A percentile compares a stretch with the other conserved stretches of the same genome.
Conservation (phyloP, 805 yeast genomes). For the Starmerella floris region DNA sequence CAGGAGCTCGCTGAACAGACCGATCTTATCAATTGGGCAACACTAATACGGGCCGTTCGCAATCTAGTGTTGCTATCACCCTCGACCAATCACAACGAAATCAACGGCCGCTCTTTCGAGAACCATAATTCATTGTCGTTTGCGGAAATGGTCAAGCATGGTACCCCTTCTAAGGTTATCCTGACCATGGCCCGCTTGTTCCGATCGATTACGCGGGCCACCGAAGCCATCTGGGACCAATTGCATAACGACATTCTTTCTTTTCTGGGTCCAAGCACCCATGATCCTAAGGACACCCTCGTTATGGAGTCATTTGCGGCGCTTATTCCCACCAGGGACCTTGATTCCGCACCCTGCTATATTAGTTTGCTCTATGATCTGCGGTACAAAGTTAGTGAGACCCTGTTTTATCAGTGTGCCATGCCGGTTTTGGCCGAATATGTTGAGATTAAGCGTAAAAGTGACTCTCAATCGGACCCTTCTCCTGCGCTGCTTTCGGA, state of each 20-base stretch:
- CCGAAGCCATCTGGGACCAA: background rate
- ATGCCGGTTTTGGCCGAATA: constrained; percentile 12
- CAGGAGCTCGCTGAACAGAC: constrained; percentile 18
- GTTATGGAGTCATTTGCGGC: constrained; percentile 10
- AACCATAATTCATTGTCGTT: background rate
- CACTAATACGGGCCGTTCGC: constrained; percentile 4
- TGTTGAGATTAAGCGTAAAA: background rate
- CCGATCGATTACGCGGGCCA: constrained; percentile 1
- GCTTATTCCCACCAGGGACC: constrained; percentile 5
- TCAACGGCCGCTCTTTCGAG: background rate
- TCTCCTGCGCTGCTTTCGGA: constrained; percentile 32
- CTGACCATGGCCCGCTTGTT: constrained; percentile 10
- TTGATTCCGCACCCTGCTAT: background rate
- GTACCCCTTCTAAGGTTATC: constrained; percentile 1
- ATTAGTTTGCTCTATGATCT: constrained; percentile 5
- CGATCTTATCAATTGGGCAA: constrained; percentile 7
- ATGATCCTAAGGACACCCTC: constrained; percentile 1
- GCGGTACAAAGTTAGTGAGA: constrained; percentile 4
- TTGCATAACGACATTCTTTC: constrained; percentile 7
- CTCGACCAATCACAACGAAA: background rate
- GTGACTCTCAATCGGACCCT: no score
- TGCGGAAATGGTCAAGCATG: background rate
- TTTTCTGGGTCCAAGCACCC: constrained; percentile 8
- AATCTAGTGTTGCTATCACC: constrained; percentile 7
- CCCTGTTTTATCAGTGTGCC: constrained; percentile 6